Evolutionary conservation across 2,329 filamentous ascomycete species (phyloP), one percentile per base, ranked within the genome.

Genomic region (Microcyclosporella mali): DNA sequence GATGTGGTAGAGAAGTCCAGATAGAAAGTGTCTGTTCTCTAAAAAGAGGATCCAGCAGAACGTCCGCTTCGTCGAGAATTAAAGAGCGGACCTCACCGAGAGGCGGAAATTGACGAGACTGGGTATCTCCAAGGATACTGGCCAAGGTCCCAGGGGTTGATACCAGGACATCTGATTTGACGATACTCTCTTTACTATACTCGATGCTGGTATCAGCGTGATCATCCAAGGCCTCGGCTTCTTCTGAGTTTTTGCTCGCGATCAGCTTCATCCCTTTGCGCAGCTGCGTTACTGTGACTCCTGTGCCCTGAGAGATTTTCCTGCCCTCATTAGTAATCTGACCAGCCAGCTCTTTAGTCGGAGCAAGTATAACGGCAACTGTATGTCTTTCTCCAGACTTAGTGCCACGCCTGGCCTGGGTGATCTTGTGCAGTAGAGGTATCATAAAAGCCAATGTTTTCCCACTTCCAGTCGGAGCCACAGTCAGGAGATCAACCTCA

Each of bases 361-460:
- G 72, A 10, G 70, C 72, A 21, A 75, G 57, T 3, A 75, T 58
- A 1, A 75, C 52, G 2, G 70, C 70, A 12, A 60, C 59, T 17
- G 64, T 61, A 3, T 50, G 28, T 46, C 46, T 47, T 3, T 37
- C 27, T 11, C 29, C 18, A n/a, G 39, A 29, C 12, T 46, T 21
- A n/a, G 46, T 37, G 6, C 48, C 45, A 25, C 61, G 62, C 15
- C 55, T 54, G 32, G 62, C 52, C 2, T 55, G 52, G n/a, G 65
- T 51, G 14, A 94, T 81, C 34, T 78, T 76, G 59, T 94, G 84
- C 55, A 98, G 81, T 2, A 88, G 75, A 0, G 90, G 89, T 32
- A 98, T 85, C 56, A 97, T 67, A 58, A 95, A 98, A 14, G 88
- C 88, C 50, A 98, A 71, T 0, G 92, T 98, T 72, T 98, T 98